These are phyloP conservation scores for Rhexocercosporidium sp. DNA, from an alignment of 2,329 filamentous ascomycete genomes.

Conservation along the genomic window DNA sequence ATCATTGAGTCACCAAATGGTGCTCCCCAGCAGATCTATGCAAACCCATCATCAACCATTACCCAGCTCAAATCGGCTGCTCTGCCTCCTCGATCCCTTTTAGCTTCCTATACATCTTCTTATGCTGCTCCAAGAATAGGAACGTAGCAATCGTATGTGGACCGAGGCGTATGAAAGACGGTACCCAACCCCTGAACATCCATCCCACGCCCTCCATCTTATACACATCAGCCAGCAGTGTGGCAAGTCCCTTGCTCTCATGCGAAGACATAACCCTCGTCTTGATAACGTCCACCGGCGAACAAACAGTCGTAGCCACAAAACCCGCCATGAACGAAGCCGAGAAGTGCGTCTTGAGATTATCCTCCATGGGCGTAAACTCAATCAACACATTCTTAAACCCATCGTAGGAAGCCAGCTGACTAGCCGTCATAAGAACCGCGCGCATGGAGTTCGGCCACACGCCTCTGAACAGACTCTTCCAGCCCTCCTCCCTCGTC, in stretches of 20 bases:
- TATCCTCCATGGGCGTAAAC: conserved; percentile 69
- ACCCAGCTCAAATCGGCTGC: conserved; percentile 9
- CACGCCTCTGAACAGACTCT: conserved; percentile 81
- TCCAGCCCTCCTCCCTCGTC: conserved; percentile 80
- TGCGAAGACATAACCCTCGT: conserved; percentile 81
- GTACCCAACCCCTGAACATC: conserved; percentile 92
- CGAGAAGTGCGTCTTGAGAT: conserved; percentile 77
- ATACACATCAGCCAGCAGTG: conserved; percentile 70
- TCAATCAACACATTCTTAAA: conserved; percentile 75
- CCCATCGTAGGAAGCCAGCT: conserved; percentile 83
- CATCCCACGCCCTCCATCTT: conserved; percentile 74
- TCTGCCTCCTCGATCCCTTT: conserved; percentile 38
- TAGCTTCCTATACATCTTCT: conserved; percentile 72
- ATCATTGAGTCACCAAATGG: conserved; percentile 3
- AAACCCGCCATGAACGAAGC: conserved; percentile 81
- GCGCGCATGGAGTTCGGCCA: conserved; percentile 82
- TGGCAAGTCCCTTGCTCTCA: conserved; percentile 58
- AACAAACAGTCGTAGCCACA: conserved; percentile 83
- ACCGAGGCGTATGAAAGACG: conserved; percentile 70
- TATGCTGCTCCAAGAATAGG: conserved; percentile 85
- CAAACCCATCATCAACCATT: conserved; percentile 10
- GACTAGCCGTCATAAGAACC: conserved; percentile 85
- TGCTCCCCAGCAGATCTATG: conserved; percentile 3
- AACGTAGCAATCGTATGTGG: conserved; percentile 89
- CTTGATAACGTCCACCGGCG: conserved; percentile 88